Evolutionary conservation across 2,329 filamentous ascomycete genomes (phyloP).

Genomic region (Botrytis medusae): DNA sequence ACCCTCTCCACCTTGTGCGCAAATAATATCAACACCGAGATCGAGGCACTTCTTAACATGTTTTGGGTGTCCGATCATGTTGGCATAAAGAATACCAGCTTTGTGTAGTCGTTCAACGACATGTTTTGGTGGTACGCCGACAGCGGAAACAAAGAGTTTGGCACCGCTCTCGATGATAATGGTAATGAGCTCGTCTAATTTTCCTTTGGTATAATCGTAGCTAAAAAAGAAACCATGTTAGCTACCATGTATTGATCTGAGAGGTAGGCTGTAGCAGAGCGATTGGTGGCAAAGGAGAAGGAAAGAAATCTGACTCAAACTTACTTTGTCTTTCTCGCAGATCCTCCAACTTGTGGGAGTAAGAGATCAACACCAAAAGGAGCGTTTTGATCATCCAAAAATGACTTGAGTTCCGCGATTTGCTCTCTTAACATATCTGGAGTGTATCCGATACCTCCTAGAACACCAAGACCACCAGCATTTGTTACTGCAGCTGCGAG

Average conservation of each 20-base stretch:
- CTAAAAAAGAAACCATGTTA: slow-evolving; percentile 48
- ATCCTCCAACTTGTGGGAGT: slow-evolving; percentile 91
- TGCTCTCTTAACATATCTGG: slow-evolving; percentile 96
- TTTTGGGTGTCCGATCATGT: slow-evolving; percentile 99
- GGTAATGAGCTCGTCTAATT: slow-evolving; percentile 84
- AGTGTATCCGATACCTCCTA: slow-evolving; percentile 93
- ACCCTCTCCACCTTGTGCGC: slow-evolving; percentile 95
- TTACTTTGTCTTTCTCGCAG: slow-evolving; percentile 90
- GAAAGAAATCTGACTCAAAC: slow-evolving; percentile 43
- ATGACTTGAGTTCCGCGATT: slow-evolving; percentile 89
- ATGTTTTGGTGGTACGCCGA: slow-evolving; percentile 85
- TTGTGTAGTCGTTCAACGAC: slow-evolving; percentile 90
- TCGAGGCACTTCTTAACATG: slow-evolving; percentile 96
- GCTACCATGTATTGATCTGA: slow-evolving; percentile 28
- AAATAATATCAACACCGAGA: slow-evolving; percentile 92
- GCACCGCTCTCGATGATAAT: slow-evolving; percentile 91
- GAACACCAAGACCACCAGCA: slow-evolving; percentile 92
- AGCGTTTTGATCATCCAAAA: slow-evolving; percentile 83
- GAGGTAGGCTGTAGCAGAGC: neutral
- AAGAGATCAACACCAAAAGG: slow-evolving; percentile 94
- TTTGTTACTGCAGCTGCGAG: slow-evolving; percentile 96
- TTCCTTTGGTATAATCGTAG: slow-evolving; percentile 99
- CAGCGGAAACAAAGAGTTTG: slow-evolving; percentile 93
- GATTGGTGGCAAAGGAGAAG: slow-evolving; percentile 4
- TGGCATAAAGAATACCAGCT: slow-evolving; percentile 92